Conservation (phyloP, 1,139 yeast genomes). For the Geotrichum carabidarum region DNA sequence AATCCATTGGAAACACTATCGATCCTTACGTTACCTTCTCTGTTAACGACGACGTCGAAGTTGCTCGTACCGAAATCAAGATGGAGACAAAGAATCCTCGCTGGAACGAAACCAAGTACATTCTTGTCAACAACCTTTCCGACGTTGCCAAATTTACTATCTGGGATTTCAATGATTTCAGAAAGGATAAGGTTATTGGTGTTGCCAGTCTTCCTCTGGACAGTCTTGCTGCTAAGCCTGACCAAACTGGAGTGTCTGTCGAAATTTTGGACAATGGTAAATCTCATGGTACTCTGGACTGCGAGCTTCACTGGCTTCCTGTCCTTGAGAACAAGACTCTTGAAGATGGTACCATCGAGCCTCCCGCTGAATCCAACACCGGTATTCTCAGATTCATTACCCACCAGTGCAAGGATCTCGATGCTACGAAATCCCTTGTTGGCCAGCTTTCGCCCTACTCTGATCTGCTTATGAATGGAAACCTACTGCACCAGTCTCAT, state of each 20-base stretch:
- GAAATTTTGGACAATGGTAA: conserved; percentile 70
- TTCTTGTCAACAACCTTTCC: conserved; percentile 68
- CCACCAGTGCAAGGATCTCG: conserved; percentile 69
- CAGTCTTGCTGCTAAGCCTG: conserved; percentile 49
- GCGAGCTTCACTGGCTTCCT: conserved; percentile 72
- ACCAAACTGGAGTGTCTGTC: conserved; percentile 49
- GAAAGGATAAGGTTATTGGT: conserved; percentile 81
- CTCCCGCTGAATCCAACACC: conserved; percentile 89
- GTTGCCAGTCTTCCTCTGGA: conserved; percentile 71
- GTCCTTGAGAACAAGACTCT: conserved; percentile 67
- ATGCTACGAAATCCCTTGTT: conserved; percentile 54
- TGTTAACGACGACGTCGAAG: conserved; percentile 43
- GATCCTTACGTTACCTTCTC: conserved; percentile 80
- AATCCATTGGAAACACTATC: conserved; percentile 65
- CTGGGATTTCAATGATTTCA: conserved; percentile 67
- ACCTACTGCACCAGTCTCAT: conserved; percentile 52
- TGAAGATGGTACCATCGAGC: conserved; percentile 80
- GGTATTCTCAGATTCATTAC: conserved; percentile 76
- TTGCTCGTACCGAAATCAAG: conserved; percentile 64
- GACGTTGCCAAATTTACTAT: conserved; percentile 72
- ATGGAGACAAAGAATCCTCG: conserved; percentile 63
- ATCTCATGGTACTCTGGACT: conserved; percentile 67
- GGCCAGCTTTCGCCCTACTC: conserved; percentile 67
- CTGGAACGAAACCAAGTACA: conserved; percentile 77
- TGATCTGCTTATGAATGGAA: conserved; percentile 62